Evolutionary conservation across 768 basidiomycete genomes (phyloP), one percentile per base, ranked within the genome.

Genomic region (Lepiota brunneoincarnata): DNA sequence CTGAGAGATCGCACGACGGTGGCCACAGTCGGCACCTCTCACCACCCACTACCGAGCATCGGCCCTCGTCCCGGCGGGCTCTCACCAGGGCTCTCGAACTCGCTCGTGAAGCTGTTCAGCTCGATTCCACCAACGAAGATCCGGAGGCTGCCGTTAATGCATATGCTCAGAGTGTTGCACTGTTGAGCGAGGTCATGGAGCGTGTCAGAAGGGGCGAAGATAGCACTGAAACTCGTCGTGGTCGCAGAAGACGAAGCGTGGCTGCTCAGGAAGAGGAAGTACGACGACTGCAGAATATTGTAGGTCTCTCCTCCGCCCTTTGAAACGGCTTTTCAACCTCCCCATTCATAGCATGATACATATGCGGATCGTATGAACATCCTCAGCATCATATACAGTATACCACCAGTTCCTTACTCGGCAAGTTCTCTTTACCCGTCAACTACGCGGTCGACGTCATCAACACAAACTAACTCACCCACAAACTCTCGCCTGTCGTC

Each of bases 341-440:
- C 18, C 21, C 18, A 41, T 40, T 37, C 48, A 53, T 67, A 94
- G 93, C 93, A 95, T 66, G 93, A 96, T 69, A 95, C 93, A 7
- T 96, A 96, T 68, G 91, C 90, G 55, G 91, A 96, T 69, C 83
- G 93, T 48, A 93, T 96, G 88, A 89, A 90, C 64, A 93, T 95
- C 64, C 80, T 96, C 51, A 90, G 89, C 62, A 78, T 91, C 59
- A 92, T 93, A 58, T 93, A 93, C 74, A 87, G 84, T 67, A 91
- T 93, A 67, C 89, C 89, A 21, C 79, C 87, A 40, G 79, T 83
- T 40, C 86, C 87, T 18, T 82, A 88, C 63, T 77, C 87, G 10
- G 79, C 82, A 23, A 68, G 82, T 14, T 76, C 81, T 6, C 62
- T 77, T 46, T 81, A 81, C 67, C 67, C 68, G 34, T 45, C 67